Base-by-base conservation (phyloP, 495 filamentous ascomycete species). In the Xylona heveae region DNA sequence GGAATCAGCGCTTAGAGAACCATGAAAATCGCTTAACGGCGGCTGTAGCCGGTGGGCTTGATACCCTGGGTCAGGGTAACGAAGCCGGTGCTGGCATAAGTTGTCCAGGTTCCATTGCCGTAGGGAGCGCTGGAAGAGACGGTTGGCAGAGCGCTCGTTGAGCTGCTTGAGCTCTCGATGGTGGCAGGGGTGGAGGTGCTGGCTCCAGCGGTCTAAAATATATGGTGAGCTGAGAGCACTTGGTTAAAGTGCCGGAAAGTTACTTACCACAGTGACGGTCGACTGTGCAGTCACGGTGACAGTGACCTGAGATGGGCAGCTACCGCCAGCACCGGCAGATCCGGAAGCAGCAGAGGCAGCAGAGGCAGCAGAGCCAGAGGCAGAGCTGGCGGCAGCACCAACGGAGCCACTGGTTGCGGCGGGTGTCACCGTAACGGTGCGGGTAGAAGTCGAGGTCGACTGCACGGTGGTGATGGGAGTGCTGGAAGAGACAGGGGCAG, bases 391-490 rank as follows among this genome's bases (percentile, higher is more conserved):
- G 7, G 47, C 48, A 2, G 57, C 33, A 10, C 19, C 23, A 17
- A 6, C 34, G 0, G 53, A 50, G 1, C 51, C 54, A 0, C 52
- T 52, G 1, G 55, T 40, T 12, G 64, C 55, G 7, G 81, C 59
- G 7, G 58, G 58, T 3, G 74, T 75, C 32, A 59, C 59, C 41
- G 71, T 74, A 46, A 81, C 74, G 45, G 71, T 50, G 0, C 67
- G 63, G 67, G 76, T 34, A n/a, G 13, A 35, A 6, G 35, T 37
- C 6, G 35, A 35, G 13, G 25, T 21, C 4, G 19, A 5, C 25
- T n/a, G 3, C 6, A 23, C 16, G 6, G 35, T 34, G 5, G 63
- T 63, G 0, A 65, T 63, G 0, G 62, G 59, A 19, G 48, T 57
- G 19, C 45, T 46, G 38, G 9, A n/a, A 15, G 15, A 13, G 10